A percentile compares a stretch with the other conserved stretches of the same genome.
Evolutionary conservation across 768 basidiomycete genomes (phyloP).

Genomic region (Crepidotus variabilis): DNA sequence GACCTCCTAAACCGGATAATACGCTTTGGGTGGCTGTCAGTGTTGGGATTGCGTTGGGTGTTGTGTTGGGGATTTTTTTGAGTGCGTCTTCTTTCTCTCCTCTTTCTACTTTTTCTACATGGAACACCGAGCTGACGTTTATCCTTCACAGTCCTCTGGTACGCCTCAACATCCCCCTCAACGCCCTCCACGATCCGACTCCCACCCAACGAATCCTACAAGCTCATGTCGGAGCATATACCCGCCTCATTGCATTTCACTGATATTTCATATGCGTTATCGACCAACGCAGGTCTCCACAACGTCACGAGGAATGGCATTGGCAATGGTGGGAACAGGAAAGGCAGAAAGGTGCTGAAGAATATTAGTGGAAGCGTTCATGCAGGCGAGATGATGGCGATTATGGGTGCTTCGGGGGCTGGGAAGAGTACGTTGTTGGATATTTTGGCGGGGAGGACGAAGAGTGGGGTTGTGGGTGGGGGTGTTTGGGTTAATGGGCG

Average conservation of each 20-base stretch:
- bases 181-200: slow-evolving; percentile 46
- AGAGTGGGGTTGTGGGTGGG: slow-evolving; percentile 75
- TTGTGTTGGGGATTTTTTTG: slow-evolving; percentile 68
- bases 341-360: slow-evolving; percentile 61
- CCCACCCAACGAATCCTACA: slow-evolving; percentile 76
- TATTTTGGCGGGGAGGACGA: slow-evolving; percentile 88
- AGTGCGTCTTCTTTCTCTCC: slow-evolving; percentile 32
- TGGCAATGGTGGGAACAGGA: no score
- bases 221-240: slow-evolving; percentile 91
- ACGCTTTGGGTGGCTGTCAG: slow-evolving; percentile 81
- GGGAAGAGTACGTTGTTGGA: slow-evolving; percentile 97
- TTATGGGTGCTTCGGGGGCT: slow-evolving; percentile 96
- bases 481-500: slow-evolving; percentile 84
- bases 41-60: slow-evolving; percentile 68
- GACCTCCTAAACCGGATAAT: slow-evolving; percentile 81
- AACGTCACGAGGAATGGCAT: no score
- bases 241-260: slow-evolving; percentile 93
- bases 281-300: no score
- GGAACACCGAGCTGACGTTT: not conserved
- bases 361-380: slow-evolving; percentile 79
- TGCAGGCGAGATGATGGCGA: slow-evolving; percentile 89
- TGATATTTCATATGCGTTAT: slow-evolving; percentile 74
- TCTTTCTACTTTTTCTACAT: no score
- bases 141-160: slow-evolving; percentile 68
- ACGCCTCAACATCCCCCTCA: slow-evolving; percentile 63